Evolutionary conservation across 352 stramenopile genomes (phyloP).

Genomic region (Aphanomyces stellatus): DNA sequence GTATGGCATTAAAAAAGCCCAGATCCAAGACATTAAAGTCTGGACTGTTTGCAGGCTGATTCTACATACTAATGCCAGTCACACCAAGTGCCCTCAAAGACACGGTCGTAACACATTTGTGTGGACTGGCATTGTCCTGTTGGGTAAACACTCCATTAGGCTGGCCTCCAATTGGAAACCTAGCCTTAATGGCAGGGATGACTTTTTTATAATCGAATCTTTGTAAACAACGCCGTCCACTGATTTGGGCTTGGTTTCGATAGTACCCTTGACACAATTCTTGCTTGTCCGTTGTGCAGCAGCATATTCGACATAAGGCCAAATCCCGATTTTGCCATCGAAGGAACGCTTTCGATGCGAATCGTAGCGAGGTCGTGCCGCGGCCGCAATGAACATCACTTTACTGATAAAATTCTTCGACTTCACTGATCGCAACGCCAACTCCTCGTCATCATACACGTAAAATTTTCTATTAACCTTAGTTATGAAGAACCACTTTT

Average conservation of each 20-base stretch:
- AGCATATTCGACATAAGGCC: background rate
- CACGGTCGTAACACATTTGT: background rate
- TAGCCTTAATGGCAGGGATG: background rate
- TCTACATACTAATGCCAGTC: background rate
- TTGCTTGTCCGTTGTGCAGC: background rate
- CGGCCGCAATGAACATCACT: background rate
- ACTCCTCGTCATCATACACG: background rate
- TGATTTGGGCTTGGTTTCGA: background rate
- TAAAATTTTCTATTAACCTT: background rate
- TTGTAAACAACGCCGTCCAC: background rate
- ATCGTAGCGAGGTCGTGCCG: background rate
- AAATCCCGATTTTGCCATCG: slow-evolving; percentile 3
- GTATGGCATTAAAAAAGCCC: background rate
- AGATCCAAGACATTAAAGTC: slow-evolving; percentile 4
- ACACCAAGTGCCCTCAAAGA: background rate
- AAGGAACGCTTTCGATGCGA: background rate
- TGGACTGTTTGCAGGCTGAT: background rate
- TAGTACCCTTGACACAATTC: background rate
- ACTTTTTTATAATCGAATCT: background rate
- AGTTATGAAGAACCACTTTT: slow-evolving; percentile 2
- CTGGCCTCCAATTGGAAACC: background rate
- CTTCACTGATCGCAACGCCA: background rate
- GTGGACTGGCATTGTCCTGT: background rate
- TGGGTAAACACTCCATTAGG: background rate
- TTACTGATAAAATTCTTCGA: background rate